A percentile compares a stretch with the other conserved stretches of the same genome.
Evolutionary conservation across 1,284 basidiomycete species (phyloP).

Genomic region (Apiotrichum sp.): DNA sequence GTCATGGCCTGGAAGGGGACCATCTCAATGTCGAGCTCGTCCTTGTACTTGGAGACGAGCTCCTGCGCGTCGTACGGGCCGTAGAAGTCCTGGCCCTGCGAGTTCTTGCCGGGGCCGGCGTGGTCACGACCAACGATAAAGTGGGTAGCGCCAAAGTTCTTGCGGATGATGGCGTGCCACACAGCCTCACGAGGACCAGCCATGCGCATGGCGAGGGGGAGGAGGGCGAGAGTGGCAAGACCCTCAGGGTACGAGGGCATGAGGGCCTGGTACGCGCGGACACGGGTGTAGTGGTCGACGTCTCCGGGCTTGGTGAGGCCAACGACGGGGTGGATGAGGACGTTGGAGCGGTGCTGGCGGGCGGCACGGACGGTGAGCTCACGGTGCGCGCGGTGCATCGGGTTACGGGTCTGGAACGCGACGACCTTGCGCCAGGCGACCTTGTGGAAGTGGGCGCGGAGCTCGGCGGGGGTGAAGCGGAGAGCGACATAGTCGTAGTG

Average conservation of each 20-base stretch:
- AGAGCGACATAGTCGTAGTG: constrained; percentile 96
- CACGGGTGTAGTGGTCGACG: constrained; percentile 88
- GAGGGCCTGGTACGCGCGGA: constrained; percentile 48
- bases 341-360: constrained; percentile 87
- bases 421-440: constrained; percentile 94
- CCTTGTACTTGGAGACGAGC: constrained; percentile 83
- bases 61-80: constrained; percentile 66
- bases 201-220: constrained; percentile 98
- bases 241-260: constrained; percentile 69
- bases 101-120: constrained; percentile 97
- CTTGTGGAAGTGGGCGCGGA: constrained; percentile 93
- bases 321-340: constrained; percentile 96
- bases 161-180: constrained; percentile 99
- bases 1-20: constrained; percentile 99
- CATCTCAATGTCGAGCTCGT: constrained; percentile 95
- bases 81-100: constrained; percentile 91
- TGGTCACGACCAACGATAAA: constrained; percentile 79
- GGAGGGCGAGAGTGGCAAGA: constrained; percentile 91
- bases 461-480: constrained; percentile 86
- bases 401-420: constrained; percentile 96
- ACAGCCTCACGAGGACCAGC: constrained; percentile 95
- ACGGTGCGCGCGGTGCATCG: constrained; percentile 97
- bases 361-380: constrained; percentile 96
- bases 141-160: constrained; percentile 97
- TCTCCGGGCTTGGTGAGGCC: constrained; percentile 98